A percentile compares a stretch with the other conserved stretches of the same genome.
These are phyloP conservation scores for Paraurostyla sp. DNA, from an alignment of 73 alveolate species.

Conservation along the genomic window DNA sequence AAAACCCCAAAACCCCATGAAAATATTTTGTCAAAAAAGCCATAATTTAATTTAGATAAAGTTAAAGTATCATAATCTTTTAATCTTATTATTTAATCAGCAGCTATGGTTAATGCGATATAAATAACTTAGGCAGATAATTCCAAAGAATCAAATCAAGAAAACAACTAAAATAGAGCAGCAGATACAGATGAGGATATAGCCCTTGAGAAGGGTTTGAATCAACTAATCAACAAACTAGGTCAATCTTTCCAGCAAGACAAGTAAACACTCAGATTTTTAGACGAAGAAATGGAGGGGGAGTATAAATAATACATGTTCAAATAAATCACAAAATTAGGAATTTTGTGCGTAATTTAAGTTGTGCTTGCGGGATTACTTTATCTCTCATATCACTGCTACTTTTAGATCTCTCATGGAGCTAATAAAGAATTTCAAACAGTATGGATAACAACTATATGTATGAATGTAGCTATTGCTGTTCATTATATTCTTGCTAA, in stretches of 20 bases:
- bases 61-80: too few species aligned
- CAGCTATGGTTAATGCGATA: too few species aligned
- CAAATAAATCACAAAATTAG: not conserved
- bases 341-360: not conserved
- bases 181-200: too few species aligned
- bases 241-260: not conserved
- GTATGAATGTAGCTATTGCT: not conserved
- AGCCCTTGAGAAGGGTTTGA: not conserved
- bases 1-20: too few species aligned
- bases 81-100: too few species aligned
- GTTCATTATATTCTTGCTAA: not conserved
- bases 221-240: not conserved
- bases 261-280: not conserved
- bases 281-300: slow-evolving; percentile 1
- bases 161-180: too few species aligned
- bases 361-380: slow-evolving; percentile 1
- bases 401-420: not conserved
- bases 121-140: too few species aligned
- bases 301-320: not conserved
- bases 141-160: too few species aligned
- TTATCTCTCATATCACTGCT: not conserved
- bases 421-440: not conserved
- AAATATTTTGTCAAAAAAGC: too few species aligned
- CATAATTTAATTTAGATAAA: too few species aligned
- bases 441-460: slow-evolving; percentile 7